Conservation (phyloP, 352 stramenopile species). For the Labyrinthula sp. region DNA sequence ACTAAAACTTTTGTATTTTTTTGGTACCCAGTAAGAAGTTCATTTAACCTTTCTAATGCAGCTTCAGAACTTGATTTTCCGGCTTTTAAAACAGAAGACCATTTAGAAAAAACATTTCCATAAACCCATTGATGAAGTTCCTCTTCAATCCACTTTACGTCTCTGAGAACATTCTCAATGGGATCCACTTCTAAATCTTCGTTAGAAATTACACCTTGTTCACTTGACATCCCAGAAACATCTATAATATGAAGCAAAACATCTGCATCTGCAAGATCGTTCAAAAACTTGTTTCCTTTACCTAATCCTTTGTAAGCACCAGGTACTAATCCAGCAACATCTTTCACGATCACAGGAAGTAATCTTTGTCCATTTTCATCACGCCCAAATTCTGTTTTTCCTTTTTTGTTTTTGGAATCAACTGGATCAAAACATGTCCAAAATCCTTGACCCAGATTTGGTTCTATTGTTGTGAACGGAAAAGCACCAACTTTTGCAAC, state of each 20-base stretch:
- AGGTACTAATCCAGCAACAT: slow-evolving; percentile 52
- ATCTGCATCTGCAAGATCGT: slow-evolving; percentile 50
- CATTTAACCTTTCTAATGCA: slow-evolving; percentile 3
- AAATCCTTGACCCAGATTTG: slow-evolving; percentile 45
- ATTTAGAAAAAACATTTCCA: slow-evolving; percentile 25
- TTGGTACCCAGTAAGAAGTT: slow-evolving; percentile 20
- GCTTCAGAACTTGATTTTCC: neutral
- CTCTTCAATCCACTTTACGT: slow-evolving; percentile 30
- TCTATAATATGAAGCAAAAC: slow-evolving; percentile 52
- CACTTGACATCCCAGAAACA: slow-evolving; percentile 40
- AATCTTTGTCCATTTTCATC: slow-evolving; percentile 38
- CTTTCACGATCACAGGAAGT: slow-evolving; percentile 44
- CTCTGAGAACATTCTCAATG: slow-evolving; percentile 31
- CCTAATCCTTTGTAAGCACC: slow-evolving; percentile 46
- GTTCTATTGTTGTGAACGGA: slow-evolving; percentile 57
- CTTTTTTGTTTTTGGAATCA: neutral
- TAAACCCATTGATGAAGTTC: slow-evolving; percentile 31
- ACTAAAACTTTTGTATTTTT: slow-evolving; percentile 4
- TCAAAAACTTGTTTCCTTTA: slow-evolving; percentile 50
- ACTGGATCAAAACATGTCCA: slow-evolving; percentile 22
- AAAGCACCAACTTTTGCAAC: slow-evolving; percentile 47
- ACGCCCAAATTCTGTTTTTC: slow-evolving; percentile 39
- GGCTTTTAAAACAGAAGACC: slow-evolving; percentile 5
- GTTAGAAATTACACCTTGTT: slow-evolving; percentile 43
- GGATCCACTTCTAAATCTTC: too few relatives aligned